These are phyloP conservation scores for Lepidium sativum DNA, from an alignment of 345 rosid genomes.

Conservation along the genomic window DNA sequence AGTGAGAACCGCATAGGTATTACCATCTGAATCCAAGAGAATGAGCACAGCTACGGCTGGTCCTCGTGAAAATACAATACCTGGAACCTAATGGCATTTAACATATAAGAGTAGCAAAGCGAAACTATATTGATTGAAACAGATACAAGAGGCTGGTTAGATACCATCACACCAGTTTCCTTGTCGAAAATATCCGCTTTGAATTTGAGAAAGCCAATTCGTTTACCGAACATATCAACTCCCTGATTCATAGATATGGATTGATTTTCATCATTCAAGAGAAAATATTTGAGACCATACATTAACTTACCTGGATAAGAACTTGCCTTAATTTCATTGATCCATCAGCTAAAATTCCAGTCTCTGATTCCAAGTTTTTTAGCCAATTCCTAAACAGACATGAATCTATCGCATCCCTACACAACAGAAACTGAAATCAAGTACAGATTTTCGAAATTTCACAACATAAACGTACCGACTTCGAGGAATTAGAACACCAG, in stretches of 20 bases:
- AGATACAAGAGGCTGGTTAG: constrained; percentile 7
- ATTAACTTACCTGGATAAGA: constrained; percentile 52
- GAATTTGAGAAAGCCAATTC: constrained; percentile 83
- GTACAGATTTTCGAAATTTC: neutral
- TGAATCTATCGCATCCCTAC: constrained; percentile 66
- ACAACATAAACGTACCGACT: neutral
- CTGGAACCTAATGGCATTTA: constrained; percentile 67
- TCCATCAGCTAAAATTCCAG: constrained; percentile 63
- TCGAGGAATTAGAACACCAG: neutral
- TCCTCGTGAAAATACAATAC: constrained; percentile 93
- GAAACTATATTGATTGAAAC: neutral
- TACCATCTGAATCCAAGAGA: constrained; percentile 63
- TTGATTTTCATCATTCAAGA: neutral
- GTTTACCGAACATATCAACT: constrained; percentile 81
- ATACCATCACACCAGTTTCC: constrained; percentile 66
- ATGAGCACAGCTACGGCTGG: constrained; percentile 82
- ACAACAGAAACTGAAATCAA: neutral
- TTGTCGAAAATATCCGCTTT: constrained; percentile 63
- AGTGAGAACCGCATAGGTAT: constrained; percentile 76
- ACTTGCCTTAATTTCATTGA: constrained; percentile 52
- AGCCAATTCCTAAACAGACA: constrained; percentile 79
- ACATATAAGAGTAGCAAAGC: neutral
- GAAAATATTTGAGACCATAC: neutral
- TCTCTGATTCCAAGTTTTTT: constrained; percentile 57
- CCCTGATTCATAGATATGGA: constrained; percentile 36